A percentile compares a stretch with the other conserved stretches of the same genome.
Evolutionary conservation across 495 filamentous ascomycete species (phyloP).

Genomic region (Tuber melanosporum): DNA sequence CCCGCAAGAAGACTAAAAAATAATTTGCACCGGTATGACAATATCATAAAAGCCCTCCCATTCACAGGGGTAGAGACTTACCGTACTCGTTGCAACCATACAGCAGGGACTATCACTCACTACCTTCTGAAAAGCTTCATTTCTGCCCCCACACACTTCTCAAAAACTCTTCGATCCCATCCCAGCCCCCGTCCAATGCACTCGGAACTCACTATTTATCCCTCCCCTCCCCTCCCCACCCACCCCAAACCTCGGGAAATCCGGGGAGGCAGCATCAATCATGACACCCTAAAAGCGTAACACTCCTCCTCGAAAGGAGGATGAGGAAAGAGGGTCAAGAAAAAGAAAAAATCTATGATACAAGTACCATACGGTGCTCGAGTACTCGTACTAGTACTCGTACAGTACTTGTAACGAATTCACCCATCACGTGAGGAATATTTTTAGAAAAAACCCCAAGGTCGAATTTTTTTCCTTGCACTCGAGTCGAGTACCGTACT

Average conservation of each 20-base stretch:
- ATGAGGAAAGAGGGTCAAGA: not conserved
- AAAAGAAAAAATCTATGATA: not conserved
- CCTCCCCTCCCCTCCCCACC: not conserved
- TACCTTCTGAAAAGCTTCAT: not conserved
- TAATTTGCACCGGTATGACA: not conserved
- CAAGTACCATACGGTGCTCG: not conserved
- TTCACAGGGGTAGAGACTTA: rapidly evolving
- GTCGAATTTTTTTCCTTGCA: not conserved
- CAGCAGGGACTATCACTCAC: not conserved
- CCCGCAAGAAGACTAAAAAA: not conserved
- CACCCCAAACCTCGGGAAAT: not conserved
- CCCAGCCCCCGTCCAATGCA: not conserved
- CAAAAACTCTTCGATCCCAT: not conserved
- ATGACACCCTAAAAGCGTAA: not conserved
- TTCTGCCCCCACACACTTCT: not conserved
- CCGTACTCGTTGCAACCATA: not conserved
- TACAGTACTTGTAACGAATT: not conserved
- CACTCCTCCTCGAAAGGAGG: not conserved
- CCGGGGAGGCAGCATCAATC: not conserved
- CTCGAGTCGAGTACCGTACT: too few species aligned
- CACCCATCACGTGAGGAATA: not conserved
- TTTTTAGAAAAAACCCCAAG: not conserved
- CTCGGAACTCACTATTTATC: not conserved
- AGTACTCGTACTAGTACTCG: too few species aligned
- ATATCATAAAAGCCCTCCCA: not conserved